These are phyloP conservation scores for Boletus patriciae DNA, from an alignment of 768 basidiomycete species.

Conservation along the genomic window DNA sequence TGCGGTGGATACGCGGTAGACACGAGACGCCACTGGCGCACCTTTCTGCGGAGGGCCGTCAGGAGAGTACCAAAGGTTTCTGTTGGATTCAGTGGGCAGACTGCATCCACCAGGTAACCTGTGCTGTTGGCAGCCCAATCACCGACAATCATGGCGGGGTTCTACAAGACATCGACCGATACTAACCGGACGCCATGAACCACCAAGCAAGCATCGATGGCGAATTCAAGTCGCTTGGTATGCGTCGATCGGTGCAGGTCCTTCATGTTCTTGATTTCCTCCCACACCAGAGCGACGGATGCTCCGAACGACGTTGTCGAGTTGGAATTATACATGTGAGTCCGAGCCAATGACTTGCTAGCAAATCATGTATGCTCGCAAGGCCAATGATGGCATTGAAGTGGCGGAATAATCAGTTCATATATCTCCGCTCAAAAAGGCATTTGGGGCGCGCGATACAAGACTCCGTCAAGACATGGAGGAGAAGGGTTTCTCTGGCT, in stretches of 20 bases:
- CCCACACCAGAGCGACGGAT: slow-evolving; percentile 22
- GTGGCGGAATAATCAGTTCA: too few species aligned
- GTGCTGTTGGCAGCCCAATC: slow-evolving; percentile 3
- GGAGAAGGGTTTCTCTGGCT: too few species aligned
- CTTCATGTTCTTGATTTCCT: slow-evolving; percentile 7
- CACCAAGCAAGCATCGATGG: slow-evolving; percentile 43
- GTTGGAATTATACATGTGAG: slow-evolving; percentile 4
- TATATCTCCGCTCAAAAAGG: too few species aligned
- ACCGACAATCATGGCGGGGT: neutral
- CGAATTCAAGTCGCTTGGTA: slow-evolving; percentile 31
- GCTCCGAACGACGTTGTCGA: slow-evolving; percentile 6
- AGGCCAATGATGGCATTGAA: too few species aligned
- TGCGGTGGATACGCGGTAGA: neutral
- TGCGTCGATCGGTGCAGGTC: slow-evolving; percentile 9
- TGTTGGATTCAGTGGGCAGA: slow-evolving; percentile 36
- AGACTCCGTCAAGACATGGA: too few species aligned
- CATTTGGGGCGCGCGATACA: too few species aligned
- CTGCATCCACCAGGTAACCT: slow-evolving; percentile 55
- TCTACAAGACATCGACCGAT: neutral
- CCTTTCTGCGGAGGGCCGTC: slow-evolving; percentile 38
- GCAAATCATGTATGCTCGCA: neutral
- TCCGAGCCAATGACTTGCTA: neutral
- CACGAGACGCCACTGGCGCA: slow-evolving; percentile 26
- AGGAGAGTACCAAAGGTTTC: slow-evolving; percentile 40
- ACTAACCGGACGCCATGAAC: slow-evolving; percentile 45